phyloP scores from a whole-genome alignment of 306 rosid genomes.

The Arachis stenosperma region DNA sequence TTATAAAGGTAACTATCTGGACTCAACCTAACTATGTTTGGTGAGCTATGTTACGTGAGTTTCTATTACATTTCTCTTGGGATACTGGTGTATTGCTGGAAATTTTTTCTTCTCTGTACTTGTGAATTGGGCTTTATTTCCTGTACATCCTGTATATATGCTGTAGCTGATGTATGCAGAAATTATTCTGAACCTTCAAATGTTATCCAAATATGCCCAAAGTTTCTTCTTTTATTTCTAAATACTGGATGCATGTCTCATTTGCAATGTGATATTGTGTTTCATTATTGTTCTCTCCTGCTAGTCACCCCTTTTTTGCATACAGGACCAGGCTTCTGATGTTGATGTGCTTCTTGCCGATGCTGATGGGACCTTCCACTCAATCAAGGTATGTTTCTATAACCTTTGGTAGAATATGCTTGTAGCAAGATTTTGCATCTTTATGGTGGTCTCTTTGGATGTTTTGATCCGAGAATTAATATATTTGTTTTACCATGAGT shows the following conservation, averaged over 20 bases:
- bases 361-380: slow-evolving; percentile 71
- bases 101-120: neutral
- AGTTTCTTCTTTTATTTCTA: slow-evolving; percentile 27
- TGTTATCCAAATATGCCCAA: slow-evolving; percentile 9
- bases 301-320: slow-evolving; percentile 16
- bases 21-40: slow-evolving; percentile 4
- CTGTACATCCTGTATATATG: neutral
- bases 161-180: neutral
- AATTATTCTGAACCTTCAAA: neutral
- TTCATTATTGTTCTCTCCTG: slow-evolving; percentile 19
- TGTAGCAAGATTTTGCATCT: slow-evolving; percentile 10
- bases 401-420: slow-evolving; percentile 14
- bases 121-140: neutral
- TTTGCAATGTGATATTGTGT: slow-evolving; percentile 23
- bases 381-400: slow-evolving; percentile 73
- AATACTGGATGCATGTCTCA: neutral
- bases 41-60: neutral
- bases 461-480: slow-evolving; percentile 29
- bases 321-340: slow-evolving; percentile 72
- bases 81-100: neutral
- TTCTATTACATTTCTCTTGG: neutral
- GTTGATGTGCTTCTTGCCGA: slow-evolving; percentile 72
- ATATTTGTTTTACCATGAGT: neutral
- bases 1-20: slow-evolving; percentile 63
- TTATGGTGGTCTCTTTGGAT: neutral